Evolutionary conservation across 2,329 filamentous ascomycete species (phyloP).

Genomic region (Aspergillus calidoustus): DNA sequence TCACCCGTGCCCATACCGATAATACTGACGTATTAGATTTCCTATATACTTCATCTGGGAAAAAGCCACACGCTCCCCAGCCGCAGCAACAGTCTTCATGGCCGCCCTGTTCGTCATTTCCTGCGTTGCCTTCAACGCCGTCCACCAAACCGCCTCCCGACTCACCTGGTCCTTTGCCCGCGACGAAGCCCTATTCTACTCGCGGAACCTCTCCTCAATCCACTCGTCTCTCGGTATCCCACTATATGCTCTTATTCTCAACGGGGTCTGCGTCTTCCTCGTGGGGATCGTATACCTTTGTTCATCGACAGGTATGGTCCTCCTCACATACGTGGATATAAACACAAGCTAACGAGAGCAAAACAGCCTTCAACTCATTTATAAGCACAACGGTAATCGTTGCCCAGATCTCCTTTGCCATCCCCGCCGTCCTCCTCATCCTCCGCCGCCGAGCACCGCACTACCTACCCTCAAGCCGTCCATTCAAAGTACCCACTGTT

Average conservation of each 20-base stretch:
- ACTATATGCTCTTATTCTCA: slow-evolving; percentile 22
- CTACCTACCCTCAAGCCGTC: slow-evolving; percentile 23
- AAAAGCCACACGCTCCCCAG: slow-evolving; percentile 27
- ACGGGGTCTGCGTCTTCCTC: slow-evolving; percentile 23
- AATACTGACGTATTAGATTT: slow-evolving; percentile 16
- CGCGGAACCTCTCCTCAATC: slow-evolving; percentile 20
- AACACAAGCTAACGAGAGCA: too few relatives aligned
- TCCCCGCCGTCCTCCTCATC: slow-evolving; percentile 26
- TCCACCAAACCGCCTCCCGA: slow-evolving; percentile 35
- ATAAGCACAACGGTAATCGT: slow-evolving; percentile 29
- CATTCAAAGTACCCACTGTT: slow-evolving; percentile 20
- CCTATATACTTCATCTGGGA: slow-evolving; percentile 32
- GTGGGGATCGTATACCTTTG: slow-evolving; percentile 30
- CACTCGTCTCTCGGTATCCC: slow-evolving; percentile 22
- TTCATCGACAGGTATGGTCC: slow-evolving; percentile 25
- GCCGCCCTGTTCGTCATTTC: slow-evolving; percentile 23
- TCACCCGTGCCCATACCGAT: background rate
- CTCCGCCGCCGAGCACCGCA: slow-evolving; percentile 15
- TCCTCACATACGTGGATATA: background rate
- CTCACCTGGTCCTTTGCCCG: slow-evolving; percentile 41
- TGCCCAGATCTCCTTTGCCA: slow-evolving; percentile 29
- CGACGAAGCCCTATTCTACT: slow-evolving; percentile 37
- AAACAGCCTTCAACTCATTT: slow-evolving; percentile 24
- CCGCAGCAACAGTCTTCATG: slow-evolving; percentile 29
- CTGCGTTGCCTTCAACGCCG: slow-evolving; percentile 27